Evolutionary conservation across 345 rosid genomes (phyloP), one percentile per base, ranked within the genome.

Genomic region (Hibiscus tridactylites): DNA sequence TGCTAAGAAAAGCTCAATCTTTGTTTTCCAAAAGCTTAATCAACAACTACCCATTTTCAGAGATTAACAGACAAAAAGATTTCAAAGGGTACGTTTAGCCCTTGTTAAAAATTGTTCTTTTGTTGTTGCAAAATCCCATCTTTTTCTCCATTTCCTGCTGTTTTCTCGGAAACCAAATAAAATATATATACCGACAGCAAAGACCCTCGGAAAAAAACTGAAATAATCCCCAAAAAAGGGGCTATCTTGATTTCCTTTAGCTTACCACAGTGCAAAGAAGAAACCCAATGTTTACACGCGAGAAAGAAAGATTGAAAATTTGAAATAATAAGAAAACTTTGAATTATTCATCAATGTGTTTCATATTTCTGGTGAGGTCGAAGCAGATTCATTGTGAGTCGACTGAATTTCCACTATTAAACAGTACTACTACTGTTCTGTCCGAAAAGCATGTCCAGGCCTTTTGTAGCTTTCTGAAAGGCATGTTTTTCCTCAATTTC

Each of bases 351-450:
- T 6, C 15, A 15, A 53, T 28, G 6, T n/a, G 53, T 28, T 31
- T n/a, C 13, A 9, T 63, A 35, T 42, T 37, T 64, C 3, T 60
- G 6, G 72, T 59, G 83, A 76, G 77, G 81, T 57, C 65, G 83
- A 77, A 72, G 74, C 74, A 71, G 73, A 63, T 15, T 64, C 76
- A 76, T 76, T 61, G 74, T 71, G 79, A 79, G 86, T 84, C 86
- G 83, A 86, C 80, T 78, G 76, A 83, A 12, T 86, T 81, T 80
- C 56, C 81, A 47, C n/a, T 47, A 47, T 12, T 13, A 44, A 44
- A 11, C 12, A 44, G 12, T 44, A 8, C 13, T 44, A 44, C 12
- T 44, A 42, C 49, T 44, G 49, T 44, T 8, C 2, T 2, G 11
- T 44, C 49, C 1, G 49, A 44, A 44, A 44, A 44, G 49, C 49